phyloP scores from a whole-genome alignment of 2,329 filamentous ascomycete species.

The Purpureocillium takamizusanense region DNA sequence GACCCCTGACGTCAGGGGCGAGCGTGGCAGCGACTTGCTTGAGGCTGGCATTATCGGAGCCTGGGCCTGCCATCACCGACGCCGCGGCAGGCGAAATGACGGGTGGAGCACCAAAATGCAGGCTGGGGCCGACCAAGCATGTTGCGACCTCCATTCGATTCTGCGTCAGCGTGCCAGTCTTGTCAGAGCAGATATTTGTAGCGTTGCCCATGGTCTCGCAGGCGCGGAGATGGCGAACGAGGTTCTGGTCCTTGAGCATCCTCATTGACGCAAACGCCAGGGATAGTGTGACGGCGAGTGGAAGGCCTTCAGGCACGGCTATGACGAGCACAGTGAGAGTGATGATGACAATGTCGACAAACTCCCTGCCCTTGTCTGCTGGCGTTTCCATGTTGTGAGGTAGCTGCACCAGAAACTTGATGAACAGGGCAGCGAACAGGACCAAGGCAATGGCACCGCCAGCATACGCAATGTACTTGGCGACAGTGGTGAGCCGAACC shows the following conservation, averaged over 20 bases:
- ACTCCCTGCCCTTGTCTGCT: slow-evolving; percentile 47
- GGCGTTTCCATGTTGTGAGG: slow-evolving; percentile 36
- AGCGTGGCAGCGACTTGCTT: no score
- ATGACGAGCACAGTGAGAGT: slow-evolving; percentile 59
- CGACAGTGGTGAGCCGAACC: slow-evolving; percentile 35
- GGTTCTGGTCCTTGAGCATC: slow-evolving; percentile 62
- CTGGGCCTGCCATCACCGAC: slow-evolving; percentile 24
- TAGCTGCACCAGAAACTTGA: slow-evolving; percentile 63
- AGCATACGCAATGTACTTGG: slow-evolving; percentile 23
- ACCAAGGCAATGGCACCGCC: slow-evolving; percentile 60
- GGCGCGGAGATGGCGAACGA: slow-evolving; percentile 57
- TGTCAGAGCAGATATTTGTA: slow-evolving; percentile 67
- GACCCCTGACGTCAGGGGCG: no score
- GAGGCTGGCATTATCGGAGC: no score
- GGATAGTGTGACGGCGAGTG: slow-evolving; percentile 58
- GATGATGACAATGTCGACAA: slow-evolving; percentile 56
- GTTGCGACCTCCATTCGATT: slow-evolving; percentile 19
- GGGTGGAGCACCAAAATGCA: background rate
- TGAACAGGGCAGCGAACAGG: slow-evolving; percentile 68
- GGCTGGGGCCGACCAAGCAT: slow-evolving; percentile 8
- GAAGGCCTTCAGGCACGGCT: slow-evolving; percentile 57
- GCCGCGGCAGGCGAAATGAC: background rate
- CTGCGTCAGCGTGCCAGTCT: slow-evolving; percentile 25
- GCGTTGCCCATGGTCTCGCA: slow-evolving; percentile 68
- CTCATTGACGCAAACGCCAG: slow-evolving; percentile 60